Evolutionary conservation across 139 green algal species (phyloP).

Genomic region (Chlorella sp.): DNA sequence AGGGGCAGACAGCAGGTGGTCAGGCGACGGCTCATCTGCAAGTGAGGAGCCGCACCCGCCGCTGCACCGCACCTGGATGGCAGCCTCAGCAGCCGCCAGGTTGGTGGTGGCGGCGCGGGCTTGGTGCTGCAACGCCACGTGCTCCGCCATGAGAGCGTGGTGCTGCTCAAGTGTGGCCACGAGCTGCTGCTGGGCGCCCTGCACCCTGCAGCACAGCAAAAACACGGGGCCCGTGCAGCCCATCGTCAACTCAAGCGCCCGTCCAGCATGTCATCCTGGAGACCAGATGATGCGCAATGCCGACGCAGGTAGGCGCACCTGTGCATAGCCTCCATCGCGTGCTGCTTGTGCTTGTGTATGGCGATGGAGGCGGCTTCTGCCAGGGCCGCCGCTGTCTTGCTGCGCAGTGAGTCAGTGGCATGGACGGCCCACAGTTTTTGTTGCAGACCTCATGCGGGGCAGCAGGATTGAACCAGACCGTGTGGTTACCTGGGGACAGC

Average conservation of each 20-base stretch:
- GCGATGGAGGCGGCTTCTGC: no score
- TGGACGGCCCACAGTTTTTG: background rate
- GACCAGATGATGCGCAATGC: no score
- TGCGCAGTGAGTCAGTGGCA: background rate
- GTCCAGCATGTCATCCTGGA: no score
- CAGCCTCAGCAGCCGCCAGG: background rate
- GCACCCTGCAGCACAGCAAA: background rate
- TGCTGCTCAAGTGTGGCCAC: background rate
- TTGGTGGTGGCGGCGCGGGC: background rate
- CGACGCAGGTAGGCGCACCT: no score
- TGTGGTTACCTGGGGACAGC: background rate
- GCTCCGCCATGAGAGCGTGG: background rate
- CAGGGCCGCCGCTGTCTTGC: no score
- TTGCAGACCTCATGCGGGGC: background rate
- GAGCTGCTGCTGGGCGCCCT: background rate
- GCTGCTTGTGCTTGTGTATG: background rate
- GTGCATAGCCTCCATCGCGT: background rate
- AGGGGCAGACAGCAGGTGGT: no score
- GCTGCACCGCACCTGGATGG: slow-evolving; percentile 1
- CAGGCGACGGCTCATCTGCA: no score
- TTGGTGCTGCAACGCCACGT: background rate
- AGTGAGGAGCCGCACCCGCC: no score
- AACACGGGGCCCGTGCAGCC: background rate
- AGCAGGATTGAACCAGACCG: background rate
- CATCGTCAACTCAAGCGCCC: no score